Conservation (phyloP, 495 filamentous ascomycete species). For the Daldinia grandis region DNA sequence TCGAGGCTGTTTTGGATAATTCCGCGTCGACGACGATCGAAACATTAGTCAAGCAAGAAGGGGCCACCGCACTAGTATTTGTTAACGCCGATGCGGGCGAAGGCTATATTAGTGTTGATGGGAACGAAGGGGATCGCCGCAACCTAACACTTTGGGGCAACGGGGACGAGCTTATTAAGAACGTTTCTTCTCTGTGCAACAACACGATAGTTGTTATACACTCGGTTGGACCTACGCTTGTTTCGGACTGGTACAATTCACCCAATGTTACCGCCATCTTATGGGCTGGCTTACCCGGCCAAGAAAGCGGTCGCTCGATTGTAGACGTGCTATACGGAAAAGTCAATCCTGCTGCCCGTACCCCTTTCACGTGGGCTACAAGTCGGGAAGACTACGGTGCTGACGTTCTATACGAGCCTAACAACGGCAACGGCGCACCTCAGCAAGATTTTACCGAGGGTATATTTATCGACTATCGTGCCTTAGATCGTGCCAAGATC, state of each 20-base stretch:
- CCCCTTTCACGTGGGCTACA: constrained; percentile 88
- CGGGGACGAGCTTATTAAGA: constrained; percentile 80
- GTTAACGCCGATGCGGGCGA: constrained; percentile 90
- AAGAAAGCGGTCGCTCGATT: constrained; percentile 91
- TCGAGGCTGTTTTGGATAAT: constrained; percentile 81
- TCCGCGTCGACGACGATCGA: constrained; percentile 66
- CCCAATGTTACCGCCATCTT: constrained; percentile 95
- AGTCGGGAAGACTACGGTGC: constrained; percentile 76
- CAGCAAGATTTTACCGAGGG: constrained; percentile 88
- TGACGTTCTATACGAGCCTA: constrained; percentile 76
- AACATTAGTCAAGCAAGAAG: constrained; percentile 69
- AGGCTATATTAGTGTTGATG: constrained; percentile 83
- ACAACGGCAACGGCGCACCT: constrained; percentile 73
- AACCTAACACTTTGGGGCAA: constrained; percentile 91
- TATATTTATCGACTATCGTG: constrained; percentile 92
- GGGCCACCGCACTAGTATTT: constrained; percentile 80
- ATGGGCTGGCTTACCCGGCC: constrained; percentile 92
- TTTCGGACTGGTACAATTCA: constrained; percentile 79
- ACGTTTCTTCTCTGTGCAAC: constrained; percentile 77
- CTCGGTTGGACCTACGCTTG: constrained; percentile 79
- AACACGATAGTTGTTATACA: constrained; percentile 96
- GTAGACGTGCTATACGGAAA: constrained; percentile 90
- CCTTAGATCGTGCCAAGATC: constrained; percentile 78
- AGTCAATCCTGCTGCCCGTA: constrained; percentile 84
- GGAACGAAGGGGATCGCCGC: constrained; percentile 88